Conservation (phyloP, 1,139 yeast genomes). For the Kodamaea arcana region DNA sequence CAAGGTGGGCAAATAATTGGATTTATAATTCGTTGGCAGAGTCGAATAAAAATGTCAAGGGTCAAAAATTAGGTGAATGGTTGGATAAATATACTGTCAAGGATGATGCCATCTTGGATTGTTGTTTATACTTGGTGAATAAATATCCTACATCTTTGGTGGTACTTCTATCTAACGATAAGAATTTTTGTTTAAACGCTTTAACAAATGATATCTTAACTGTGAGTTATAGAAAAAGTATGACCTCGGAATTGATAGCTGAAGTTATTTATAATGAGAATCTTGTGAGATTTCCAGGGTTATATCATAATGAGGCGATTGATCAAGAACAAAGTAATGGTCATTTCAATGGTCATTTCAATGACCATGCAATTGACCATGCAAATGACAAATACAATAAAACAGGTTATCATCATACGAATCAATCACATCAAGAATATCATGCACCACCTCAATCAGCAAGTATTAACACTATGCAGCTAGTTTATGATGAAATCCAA, state of each 20-base stretch:
- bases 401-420: neutral
- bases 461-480: conserved; percentile 7
- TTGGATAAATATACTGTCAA: conserved; percentile 41
- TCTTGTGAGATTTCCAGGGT: conserved; percentile 17
- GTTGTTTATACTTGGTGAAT: conserved; percentile 63
- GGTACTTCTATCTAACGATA: conserved; percentile 73
- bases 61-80: conserved; percentile 59
- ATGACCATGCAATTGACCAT: neutral
- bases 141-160: conserved; percentile 43
- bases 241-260: conserved; percentile 62
- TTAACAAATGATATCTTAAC: conserved; percentile 64
- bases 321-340: neutral
- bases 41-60: conserved; percentile 48
- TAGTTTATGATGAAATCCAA: conserved; percentile 39
- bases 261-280: conserved; percentile 44
- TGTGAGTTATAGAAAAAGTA: conserved; percentile 54
- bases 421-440: neutral
- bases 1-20: conserved; percentile 80
- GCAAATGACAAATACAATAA: neutral
- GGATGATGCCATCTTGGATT: conserved; percentile 85
- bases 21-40: conserved; percentile 59
- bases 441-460: neutral
- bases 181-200: conserved; percentile 76
- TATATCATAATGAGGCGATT: neutral
- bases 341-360: neutral